Evolutionary conservation across 148 eudicot genomes (phyloP).

Genomic region (Cornus florida): DNA sequence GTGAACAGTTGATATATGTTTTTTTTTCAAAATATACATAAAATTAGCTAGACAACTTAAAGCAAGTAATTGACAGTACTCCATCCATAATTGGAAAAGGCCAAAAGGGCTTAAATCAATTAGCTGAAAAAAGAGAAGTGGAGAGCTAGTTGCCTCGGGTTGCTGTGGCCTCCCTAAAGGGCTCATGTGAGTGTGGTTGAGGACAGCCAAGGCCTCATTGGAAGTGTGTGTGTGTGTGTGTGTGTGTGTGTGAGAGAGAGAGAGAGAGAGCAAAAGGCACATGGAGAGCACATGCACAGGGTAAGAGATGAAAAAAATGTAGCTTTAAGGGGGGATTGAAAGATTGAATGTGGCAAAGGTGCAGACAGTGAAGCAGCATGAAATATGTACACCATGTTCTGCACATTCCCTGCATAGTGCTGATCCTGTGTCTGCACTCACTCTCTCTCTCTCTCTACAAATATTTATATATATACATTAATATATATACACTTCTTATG

Average conservation of each 20-base stretch:
- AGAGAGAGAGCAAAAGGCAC: slow-evolving; percentile 29
- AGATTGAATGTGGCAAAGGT: slow-evolving; percentile 26
- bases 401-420: slow-evolving; percentile 43
- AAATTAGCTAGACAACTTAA: too few relatives aligned
- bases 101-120: slow-evolving; percentile 3
- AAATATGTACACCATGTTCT: slow-evolving; percentile 36
- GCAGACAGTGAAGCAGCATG: slow-evolving; percentile 44
- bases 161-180: slow-evolving; percentile 27
- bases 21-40: too few relatives aligned
- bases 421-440: not conserved
- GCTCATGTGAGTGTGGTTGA: slow-evolving; percentile 37
- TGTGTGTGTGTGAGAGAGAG: slow-evolving; percentile 19
- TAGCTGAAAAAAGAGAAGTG: not conserved
- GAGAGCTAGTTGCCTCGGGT: slow-evolving; percentile 2
- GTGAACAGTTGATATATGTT: not conserved
- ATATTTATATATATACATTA: too few relatives aligned
- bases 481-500: too few relatives aligned
- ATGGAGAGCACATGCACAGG: slow-evolving; percentile 29
- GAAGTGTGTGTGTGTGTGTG: not conserved
- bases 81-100: not conserved
- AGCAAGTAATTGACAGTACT: too few relatives aligned
- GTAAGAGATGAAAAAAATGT: not conserved
- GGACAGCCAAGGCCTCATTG: too few relatives aligned
- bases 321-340: not conserved
- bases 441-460: too few relatives aligned